These are phyloP conservation scores for Holtermannia corniformis DNA, from an alignment of 768 basidiomycete species.

Conservation along the genomic window DNA sequence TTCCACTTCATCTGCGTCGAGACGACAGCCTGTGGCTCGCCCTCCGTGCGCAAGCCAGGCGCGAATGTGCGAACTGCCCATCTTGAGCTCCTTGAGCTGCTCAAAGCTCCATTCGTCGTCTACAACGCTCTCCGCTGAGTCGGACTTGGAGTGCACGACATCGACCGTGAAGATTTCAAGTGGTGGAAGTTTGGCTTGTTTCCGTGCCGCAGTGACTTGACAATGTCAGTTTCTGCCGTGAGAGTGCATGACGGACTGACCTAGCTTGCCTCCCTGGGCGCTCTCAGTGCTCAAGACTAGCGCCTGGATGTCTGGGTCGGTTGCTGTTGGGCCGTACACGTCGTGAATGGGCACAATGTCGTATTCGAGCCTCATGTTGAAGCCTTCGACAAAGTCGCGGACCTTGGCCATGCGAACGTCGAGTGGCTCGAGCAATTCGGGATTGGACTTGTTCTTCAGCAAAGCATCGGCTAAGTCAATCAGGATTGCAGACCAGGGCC, in stretches of 20 bases:
- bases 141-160: constrained; percentile 58
- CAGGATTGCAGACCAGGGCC: no score
- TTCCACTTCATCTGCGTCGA: no score
- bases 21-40: no score
- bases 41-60: constrained; percentile 58
- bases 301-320: constrained; percentile 79
- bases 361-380: constrained; percentile 57
- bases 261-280: constrained; percentile 58
- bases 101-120: constrained; percentile 29
- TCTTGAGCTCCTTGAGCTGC: constrained; percentile 65
- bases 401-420: constrained; percentile 50
- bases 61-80: constrained; percentile 89
- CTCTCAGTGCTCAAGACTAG: constrained; percentile 90
- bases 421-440: constrained; percentile 20
- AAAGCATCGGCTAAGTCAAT: constrained; percentile 16
- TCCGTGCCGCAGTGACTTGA: constrained; percentile 59
- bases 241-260: constrained; percentile 47
- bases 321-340: constrained; percentile 82
- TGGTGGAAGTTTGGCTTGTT: constrained; percentile 48
- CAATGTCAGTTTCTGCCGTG: not conserved
- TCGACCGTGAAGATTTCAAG: constrained; percentile 68
- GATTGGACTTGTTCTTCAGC: constrained; percentile 23
- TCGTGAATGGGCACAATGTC: constrained; percentile 69
- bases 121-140: not conserved
- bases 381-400: constrained; percentile 59